Percentiles rank a stretch among this genome's conserved stretches.
Conservation (phyloP, 441 rosid genomes). For the Adansonia madagascariensis region DNA sequence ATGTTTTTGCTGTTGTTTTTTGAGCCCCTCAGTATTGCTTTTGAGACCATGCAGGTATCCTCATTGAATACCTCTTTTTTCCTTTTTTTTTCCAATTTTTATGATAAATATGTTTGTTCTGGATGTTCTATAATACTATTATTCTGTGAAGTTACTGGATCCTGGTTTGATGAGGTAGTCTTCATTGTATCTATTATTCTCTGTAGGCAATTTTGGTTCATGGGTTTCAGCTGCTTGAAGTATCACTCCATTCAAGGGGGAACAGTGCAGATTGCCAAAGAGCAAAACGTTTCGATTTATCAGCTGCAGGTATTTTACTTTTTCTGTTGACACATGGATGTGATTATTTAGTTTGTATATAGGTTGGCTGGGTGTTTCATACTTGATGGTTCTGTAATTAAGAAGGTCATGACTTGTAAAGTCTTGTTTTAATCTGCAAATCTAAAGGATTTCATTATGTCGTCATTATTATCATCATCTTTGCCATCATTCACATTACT, state of each 20-base stretch:
- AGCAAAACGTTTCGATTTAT: slow-evolving; percentile 66
- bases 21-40: slow-evolving; percentile 95
- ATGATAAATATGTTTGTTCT: slow-evolving; percentile 19
- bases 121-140: neutral
- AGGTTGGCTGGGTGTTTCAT: slow-evolving; percentile 19
- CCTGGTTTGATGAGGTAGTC: slow-evolving; percentile 20
- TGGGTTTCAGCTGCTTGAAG: slow-evolving; percentile 95
- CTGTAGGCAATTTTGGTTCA: slow-evolving; percentile 88
- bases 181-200: slow-evolving; percentile 23
- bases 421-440: slow-evolving; percentile 11
- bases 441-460: neutral
- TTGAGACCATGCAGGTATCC: slow-evolving; percentile 95
- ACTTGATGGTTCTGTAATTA: slow-evolving; percentile 18
- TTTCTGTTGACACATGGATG: slow-evolving; percentile 19
- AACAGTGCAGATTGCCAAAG: slow-evolving; percentile 64
- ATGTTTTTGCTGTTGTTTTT: slow-evolving; percentile 81
- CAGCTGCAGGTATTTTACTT: slow-evolving; percentile 68
- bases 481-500: neutral
- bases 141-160: slow-evolving; percentile 12
- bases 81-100: neutral
- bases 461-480: slow-evolving; percentile 3
- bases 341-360: slow-evolving; percentile 17
- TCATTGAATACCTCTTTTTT: slow-evolving; percentile 8
- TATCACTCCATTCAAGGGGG: slow-evolving; percentile 78
- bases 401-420: neutral